Percentiles rank a stretch among this genome's conserved stretches.
Conservation (phyloP, 2,329 filamentous ascomycete species). For the Phyllosticta citribraziliensis region DNA sequence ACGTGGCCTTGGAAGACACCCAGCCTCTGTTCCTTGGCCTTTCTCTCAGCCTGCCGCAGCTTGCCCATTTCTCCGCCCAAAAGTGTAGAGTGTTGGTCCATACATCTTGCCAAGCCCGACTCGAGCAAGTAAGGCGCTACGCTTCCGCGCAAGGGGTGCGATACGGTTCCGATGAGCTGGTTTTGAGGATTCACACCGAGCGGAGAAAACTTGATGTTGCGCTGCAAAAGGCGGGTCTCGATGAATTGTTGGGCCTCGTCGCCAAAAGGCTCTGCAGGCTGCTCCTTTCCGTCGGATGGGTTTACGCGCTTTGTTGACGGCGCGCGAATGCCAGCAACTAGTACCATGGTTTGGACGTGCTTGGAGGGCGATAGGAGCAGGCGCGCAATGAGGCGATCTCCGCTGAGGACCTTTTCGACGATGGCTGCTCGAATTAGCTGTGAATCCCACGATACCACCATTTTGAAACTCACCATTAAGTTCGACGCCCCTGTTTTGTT, state of each 20-base stretch:
- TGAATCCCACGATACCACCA: neutral
- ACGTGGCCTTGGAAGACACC: slow-evolving; percentile 77
- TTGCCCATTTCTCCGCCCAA: slow-evolving; percentile 80
- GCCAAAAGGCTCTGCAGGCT: slow-evolving; percentile 79
- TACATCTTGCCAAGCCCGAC: slow-evolving; percentile 82
- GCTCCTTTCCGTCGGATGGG: slow-evolving; percentile 65
- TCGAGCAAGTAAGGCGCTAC: slow-evolving; percentile 87
- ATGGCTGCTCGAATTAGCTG: slow-evolving; percentile 37
- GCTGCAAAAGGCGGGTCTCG: slow-evolving; percentile 75
- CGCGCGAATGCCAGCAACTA: slow-evolving; percentile 77
- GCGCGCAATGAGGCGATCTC: slow-evolving; percentile 79
- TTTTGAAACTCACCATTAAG: slow-evolving; percentile 51
- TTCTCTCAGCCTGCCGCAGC: slow-evolving; percentile 77
- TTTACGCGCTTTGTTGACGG: slow-evolving; percentile 82
- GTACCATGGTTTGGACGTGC: slow-evolving; percentile 80
- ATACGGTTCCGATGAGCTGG: slow-evolving; percentile 76
- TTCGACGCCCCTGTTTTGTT: slow-evolving; percentile 74
- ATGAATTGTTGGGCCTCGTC: slow-evolving; percentile 84
- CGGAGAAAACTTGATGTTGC: slow-evolving; percentile 71
- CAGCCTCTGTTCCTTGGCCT: slow-evolving; percentile 65
- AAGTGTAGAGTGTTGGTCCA: slow-evolving; percentile 90
- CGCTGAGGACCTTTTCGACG: slow-evolving; percentile 83
- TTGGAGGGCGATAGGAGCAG: slow-evolving; percentile 71
- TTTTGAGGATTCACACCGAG: slow-evolving; percentile 83
- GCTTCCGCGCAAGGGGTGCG: slow-evolving; percentile 76